A percentile compares a stretch with the other conserved stretches of the same genome.
These are phyloP conservation scores for Populus tremula DNA, from an alignment of 345 rosid species.

Conservation along the genomic window DNA sequence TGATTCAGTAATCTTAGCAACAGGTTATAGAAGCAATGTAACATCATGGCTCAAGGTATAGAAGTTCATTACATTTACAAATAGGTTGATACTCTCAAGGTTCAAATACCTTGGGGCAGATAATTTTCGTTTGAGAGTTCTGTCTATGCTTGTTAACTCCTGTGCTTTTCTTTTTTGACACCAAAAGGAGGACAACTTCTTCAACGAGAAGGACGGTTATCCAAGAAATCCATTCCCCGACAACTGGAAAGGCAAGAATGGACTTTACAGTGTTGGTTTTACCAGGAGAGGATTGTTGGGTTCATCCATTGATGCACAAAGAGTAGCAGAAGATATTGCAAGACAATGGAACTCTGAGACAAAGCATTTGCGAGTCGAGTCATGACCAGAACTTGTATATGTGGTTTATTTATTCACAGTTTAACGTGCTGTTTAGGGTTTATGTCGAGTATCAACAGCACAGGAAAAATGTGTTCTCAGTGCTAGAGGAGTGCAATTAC, in stretches of 20 bases:
- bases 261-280: conserved; percentile 36
- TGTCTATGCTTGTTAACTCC: too few species aligned
- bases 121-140: neutral
- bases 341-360: conserved; percentile 26
- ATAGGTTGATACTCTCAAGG: too few species aligned
- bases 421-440: neutral
- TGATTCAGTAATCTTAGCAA: conserved; percentile 43
- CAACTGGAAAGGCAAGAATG: conserved; percentile 37
- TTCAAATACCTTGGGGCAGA: neutral
- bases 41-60: conserved; percentile 45
- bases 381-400: neutral
- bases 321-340: conserved; percentile 32
- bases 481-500: neutral
- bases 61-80: neutral
- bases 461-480: neutral
- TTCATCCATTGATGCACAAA: conserved; percentile 30
- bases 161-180: neutral
- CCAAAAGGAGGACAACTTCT: conserved; percentile 24
- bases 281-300: conserved; percentile 28
- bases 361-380: conserved; percentile 10
- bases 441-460: neutral
- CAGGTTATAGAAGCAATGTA: conserved; percentile 49
- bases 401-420: neutral
- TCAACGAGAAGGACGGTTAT: conserved; percentile 18
- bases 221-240: conserved; percentile 23